Evolutionary conservation across 1,284 basidiomycete genomes (phyloP), one percentile per base, ranked within the genome.

Genomic region (Leccinum cinnamomeum): DNA sequence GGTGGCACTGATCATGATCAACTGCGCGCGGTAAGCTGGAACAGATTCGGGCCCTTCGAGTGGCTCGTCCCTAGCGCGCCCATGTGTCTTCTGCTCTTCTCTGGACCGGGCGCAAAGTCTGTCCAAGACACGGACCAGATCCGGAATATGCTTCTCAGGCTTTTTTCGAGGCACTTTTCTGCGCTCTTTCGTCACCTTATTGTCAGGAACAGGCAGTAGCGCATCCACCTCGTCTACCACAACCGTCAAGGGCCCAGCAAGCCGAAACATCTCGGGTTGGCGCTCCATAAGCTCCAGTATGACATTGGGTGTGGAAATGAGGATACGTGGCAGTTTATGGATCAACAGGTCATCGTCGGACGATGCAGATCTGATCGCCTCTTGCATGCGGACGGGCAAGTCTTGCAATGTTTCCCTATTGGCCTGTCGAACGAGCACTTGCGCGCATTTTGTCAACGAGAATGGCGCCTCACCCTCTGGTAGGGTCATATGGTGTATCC

Each of bases 141-240:
- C 76, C 7, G 83, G 81, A n/a, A 84, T 81, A 68, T 90, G 89
- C 60, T 74, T 78, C 56, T 72, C 71, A 37, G 82, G 72, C 65
- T 79, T 80, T 65, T 65, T 77, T 72, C 12, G 79, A 65, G 81
- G 53, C 3, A 18, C 73, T 55, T 68, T 64, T 62, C 67, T 56
- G 25, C 53, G 62, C 14, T 46, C 60, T 39, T 67, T 58, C 72
- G 76, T 67, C 69, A 76, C 55, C 71, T 77, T 78, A 69, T 75
- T 78, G 55, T 60, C 71, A 35, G 78, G 82, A 62, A 79, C 75
- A 63, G 82, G 82, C 60, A 92, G 77, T 50, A 91, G 76, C 69
- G 85, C 87, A 67, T 92, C 91, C 51, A 84, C 86, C 71, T 92
- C 90, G 66, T 92, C 90, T 53, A 91, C 84, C 37, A 87, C 84